Base-by-base conservation (phyloP, 1,284 basidiomycete genomes). In the Porogramme epimiltina region DNA sequence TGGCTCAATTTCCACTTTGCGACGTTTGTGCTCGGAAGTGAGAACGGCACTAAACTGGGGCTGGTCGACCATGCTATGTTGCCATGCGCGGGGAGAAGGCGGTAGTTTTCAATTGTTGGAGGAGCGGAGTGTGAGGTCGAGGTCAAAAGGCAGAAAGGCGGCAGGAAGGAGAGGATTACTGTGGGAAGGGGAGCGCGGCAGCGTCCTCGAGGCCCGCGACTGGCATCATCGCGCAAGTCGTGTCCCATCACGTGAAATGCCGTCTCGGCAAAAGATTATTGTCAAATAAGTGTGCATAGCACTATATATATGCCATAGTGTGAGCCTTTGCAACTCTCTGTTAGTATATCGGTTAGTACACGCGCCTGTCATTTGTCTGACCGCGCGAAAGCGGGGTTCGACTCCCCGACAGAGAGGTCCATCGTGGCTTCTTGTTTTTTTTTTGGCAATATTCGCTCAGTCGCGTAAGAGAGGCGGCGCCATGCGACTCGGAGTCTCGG, bases 331-430 rank as follows among this genome's bases (percentile, higher is more conserved):
- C n/a, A 42, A 26, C 16, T 56, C 50, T 56, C 51, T 49, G 54
- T 56, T 56, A 55, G 49, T 55, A 49, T 52, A 52, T 55, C 54
- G 50, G 54, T 50, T 56, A 56, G 54, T 56, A 56, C 55, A 56
- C 55, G 51, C 51, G 55, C 55, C 48, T 52, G 51, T 52, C 55
- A 53, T 37, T 31, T 3, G 0, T 3, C 2, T 40, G 45, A 18
- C 31, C 70, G 70, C 70, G 69, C 65, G 70, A 71, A 66, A 71
- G 70, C 70, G 66, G 70, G 69, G 69, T 71, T 70, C 69, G 70
- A 71, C 65, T 72, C 69, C 69, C 69, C 66, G 69, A 66, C 68
- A 68, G 66, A 66, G 68, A 70, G 70, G 15, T 26, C 2, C 20
- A 22, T 18, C n/a, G 25, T 1, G 11, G 16, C 22, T 10, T 9